phyloP scores from a whole-genome alignment of 257 asterid genomes.

The Fraxinus anomala region DNA sequence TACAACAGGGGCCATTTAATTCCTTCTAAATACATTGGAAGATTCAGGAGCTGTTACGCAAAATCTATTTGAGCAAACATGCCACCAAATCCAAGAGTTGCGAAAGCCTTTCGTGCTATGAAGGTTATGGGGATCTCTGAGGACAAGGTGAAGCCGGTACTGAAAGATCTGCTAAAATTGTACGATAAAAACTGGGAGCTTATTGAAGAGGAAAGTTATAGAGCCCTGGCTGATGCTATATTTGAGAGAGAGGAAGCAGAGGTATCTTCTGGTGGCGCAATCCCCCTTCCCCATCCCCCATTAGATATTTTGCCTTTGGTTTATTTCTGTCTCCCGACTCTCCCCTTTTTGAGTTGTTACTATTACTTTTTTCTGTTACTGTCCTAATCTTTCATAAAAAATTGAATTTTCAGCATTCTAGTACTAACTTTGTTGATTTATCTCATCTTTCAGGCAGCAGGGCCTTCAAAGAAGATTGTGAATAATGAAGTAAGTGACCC shows the following conservation, averaged over 20 bases:
- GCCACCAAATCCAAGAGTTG: conserved; percentile 50
- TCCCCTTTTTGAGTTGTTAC: background rate
- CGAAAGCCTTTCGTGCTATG: conserved; percentile 76
- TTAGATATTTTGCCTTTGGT: background rate
- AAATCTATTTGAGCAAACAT: conserved; percentile 36
- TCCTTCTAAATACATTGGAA: conserved; percentile 18
- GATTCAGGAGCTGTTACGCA: conserved; percentile 26
- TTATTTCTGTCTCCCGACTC: background rate
- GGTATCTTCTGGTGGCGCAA: conserved; percentile 44
- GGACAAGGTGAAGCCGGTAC: conserved; percentile 69
- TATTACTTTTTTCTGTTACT: background rate
- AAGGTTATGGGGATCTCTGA: conserved; percentile 60
- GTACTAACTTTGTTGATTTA: background rate
- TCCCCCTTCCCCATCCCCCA: background rate
- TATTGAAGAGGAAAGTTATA: conserved; percentile 78
- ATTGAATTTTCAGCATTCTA: background rate
- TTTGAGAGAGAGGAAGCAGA: conserved; percentile 64
- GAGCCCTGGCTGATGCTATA: conserved; percentile 86
- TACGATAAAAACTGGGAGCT: conserved; percentile 76
- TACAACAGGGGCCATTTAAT: background rate
- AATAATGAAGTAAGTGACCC: conserved; percentile 13
- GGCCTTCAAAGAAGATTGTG: background rate
- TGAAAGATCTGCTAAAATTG: conserved; percentile 64
- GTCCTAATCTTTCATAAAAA: conserved; percentile 6
- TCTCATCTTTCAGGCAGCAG: conserved; percentile 11